A percentile compares a stretch with the other conserved stretches of the same genome.
Conservation (phyloP, 495 filamentous ascomycete genomes). For the Hypoxylon trugodes region DNA sequence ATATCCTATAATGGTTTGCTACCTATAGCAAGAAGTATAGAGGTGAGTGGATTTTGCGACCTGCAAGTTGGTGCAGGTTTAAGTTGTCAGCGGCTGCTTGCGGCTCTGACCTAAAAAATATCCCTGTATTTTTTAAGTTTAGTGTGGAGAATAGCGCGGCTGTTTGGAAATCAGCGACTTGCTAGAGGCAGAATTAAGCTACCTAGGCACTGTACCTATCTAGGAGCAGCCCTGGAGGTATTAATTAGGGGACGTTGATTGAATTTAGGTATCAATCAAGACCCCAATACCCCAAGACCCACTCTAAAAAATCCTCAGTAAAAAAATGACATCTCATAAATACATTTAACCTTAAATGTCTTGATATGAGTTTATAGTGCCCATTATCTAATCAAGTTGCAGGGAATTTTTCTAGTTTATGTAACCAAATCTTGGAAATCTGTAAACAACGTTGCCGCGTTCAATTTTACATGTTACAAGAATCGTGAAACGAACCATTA, state of each 20-base stretch:
- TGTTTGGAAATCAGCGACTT: slow-evolving; percentile 16
- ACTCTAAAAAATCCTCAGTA: neutral
- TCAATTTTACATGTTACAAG: neutral
- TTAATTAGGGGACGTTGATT: too few species aligned
- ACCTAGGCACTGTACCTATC: neutral
- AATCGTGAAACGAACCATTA: slow-evolving; percentile 16
- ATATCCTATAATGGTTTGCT: too few species aligned
- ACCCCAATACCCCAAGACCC: neutral
- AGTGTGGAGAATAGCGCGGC: neutral
- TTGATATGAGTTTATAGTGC: too few species aligned
- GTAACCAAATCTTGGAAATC: too few species aligned
- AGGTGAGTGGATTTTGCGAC: neutral
- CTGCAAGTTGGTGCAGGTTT: slow-evolving; percentile 23
- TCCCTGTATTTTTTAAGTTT: slow-evolving; percentile 12
- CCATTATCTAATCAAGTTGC: too few species aligned
- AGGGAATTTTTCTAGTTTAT: too few species aligned
- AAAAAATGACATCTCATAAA: too few species aligned
- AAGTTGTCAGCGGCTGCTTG: slow-evolving; percentile 34
- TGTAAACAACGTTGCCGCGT: too few species aligned
- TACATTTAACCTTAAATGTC: too few species aligned
- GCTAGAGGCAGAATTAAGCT: neutral
- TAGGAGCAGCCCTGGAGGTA: too few species aligned
- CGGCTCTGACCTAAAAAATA: slow-evolving; percentile 24
- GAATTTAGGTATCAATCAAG: too few species aligned
- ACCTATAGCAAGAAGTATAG: too few species aligned